These are phyloP conservation scores for Carpinus fangiana DNA, from an alignment of 306 rosid genomes.

Conservation along the genomic window DNA sequence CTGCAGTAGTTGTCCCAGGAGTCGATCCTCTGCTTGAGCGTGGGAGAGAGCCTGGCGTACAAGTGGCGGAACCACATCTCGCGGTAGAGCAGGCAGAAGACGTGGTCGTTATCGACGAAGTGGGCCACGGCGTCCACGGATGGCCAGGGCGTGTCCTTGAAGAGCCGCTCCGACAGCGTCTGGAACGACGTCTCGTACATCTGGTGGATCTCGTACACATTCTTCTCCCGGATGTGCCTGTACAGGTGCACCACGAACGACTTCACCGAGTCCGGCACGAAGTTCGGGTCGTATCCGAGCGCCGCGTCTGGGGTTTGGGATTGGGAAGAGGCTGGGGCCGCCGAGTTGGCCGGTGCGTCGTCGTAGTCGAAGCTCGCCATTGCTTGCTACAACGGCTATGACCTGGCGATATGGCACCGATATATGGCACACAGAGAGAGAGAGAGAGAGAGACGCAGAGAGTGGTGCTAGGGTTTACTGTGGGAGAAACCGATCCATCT, in stretches of 20 bases:
- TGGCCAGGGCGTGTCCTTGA: slow-evolving; percentile 97
- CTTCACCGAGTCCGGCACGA: slow-evolving; percentile 83
- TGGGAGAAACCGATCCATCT: background rate
- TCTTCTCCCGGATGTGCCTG: slow-evolving; percentile 94
- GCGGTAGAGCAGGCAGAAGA: slow-evolving; percentile 86
- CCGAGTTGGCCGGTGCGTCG: slow-evolving; percentile 41
- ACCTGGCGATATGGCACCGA: background rate
- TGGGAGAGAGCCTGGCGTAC: slow-evolving; percentile 81
- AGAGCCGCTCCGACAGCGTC: slow-evolving; percentile 79
- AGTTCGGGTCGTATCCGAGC: slow-evolving; percentile 80
- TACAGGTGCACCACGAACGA: slow-evolving; percentile 87
- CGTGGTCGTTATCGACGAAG: slow-evolving; percentile 89
- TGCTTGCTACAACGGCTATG: slow-evolving; percentile 4
- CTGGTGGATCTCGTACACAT: slow-evolving; percentile 95
- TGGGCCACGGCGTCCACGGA: slow-evolving; percentile 87
- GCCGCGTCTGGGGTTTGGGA: slow-evolving; percentile 43
- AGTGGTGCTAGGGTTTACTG: slow-evolving; percentile 31
- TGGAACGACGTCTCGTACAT: slow-evolving; percentile 87
- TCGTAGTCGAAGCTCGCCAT: slow-evolving; percentile 72
- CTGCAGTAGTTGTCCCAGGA: slow-evolving; percentile 97
- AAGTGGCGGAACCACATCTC: slow-evolving; percentile 99
- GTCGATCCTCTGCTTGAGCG: slow-evolving; percentile 88
- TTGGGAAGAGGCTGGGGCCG: slow-evolving; percentile 38
- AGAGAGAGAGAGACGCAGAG: background rate
- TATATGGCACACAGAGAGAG: background rate